These are phyloP conservation scores for Dendrobium chrysotoxum DNA, from an alignment of 106 monocot genomes.

Conservation along the genomic window DNA sequence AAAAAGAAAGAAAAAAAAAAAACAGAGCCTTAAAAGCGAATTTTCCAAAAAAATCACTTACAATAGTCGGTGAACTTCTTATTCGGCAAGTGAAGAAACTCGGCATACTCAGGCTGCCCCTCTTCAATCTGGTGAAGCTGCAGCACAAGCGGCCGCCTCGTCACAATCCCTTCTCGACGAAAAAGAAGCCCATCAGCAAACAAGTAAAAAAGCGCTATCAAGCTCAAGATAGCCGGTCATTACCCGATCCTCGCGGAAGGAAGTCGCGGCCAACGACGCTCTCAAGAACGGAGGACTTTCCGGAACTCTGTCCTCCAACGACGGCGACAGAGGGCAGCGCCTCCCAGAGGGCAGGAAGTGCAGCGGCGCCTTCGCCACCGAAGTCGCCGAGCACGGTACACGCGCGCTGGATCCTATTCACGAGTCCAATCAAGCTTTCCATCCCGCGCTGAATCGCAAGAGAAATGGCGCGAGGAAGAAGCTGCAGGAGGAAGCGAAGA, in stretches of 20 bases:
- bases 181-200: slow-evolving; percentile 9
- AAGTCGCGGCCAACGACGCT: slow-evolving; percentile 72
- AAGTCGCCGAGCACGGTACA: slow-evolving; percentile 67
- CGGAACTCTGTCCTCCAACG: slow-evolving; percentile 34
- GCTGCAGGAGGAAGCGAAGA: not conserved
- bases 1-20: not conserved
- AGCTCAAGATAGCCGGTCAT: not conserved
- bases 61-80: slow-evolving; percentile 77
- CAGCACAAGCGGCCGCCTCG: slow-evolving; percentile 88
- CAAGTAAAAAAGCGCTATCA: not conserved
- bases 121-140: slow-evolving; percentile 81
- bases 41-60: slow-evolving; percentile 9
- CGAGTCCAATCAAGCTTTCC: slow-evolving; percentile 50
- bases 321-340: slow-evolving; percentile 26
- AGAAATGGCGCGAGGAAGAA: not conserved
- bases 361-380: slow-evolving; percentile 27
- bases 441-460: slow-evolving; percentile 2
- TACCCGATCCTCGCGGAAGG: slow-evolving; percentile 65
- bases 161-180: slow-evolving; percentile 68
- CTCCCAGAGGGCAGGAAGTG: slow-evolving; percentile 23
- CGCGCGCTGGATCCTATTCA: slow-evolving; percentile 64
- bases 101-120: slow-evolving; percentile 49
- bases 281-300: slow-evolving; percentile 76
- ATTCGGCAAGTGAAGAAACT: slow-evolving; percentile 63
- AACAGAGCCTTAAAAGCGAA: not conserved